These are phyloP conservation scores for Termitomyces bulborhizus DNA, from an alignment of 768 basidiomycete genomes.

Conservation along the genomic window DNA sequence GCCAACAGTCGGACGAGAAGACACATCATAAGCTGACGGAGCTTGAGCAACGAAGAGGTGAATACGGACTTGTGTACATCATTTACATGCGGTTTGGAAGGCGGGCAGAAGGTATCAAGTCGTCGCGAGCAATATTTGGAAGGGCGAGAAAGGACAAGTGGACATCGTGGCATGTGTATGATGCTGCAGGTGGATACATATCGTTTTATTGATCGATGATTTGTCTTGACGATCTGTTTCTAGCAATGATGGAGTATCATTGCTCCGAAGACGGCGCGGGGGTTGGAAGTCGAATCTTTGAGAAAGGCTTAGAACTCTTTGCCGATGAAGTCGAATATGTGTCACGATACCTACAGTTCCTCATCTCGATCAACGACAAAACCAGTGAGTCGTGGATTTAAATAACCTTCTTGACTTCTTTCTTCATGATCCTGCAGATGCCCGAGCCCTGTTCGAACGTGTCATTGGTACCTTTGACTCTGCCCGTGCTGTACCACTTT, in stretches of 20 bases:
- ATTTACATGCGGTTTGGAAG: slow-evolving; percentile 93
- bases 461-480: slow-evolving; percentile 73
- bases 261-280: slow-evolving; percentile 61
- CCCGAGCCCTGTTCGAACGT: slow-evolving; percentile 91
- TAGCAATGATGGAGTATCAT: slow-evolving; percentile 95
- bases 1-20: slow-evolving; percentile 48
- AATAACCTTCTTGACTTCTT: background rate
- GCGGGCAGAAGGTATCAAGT: slow-evolving; percentile 81
- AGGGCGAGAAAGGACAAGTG: slow-evolving; percentile 73
- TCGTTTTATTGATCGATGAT: background rate
- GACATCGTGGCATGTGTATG: slow-evolving; percentile 89
- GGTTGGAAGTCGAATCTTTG: slow-evolving; percentile 88
- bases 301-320: slow-evolving; percentile 84
- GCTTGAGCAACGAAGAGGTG: slow-evolving; percentile 50
- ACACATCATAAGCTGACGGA: slow-evolving; percentile 48
- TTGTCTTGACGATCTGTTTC: background rate
- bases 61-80: slow-evolving; percentile 75
- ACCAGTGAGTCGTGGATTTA: slow-evolving; percentile 58
- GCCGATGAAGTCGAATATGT: slow-evolving; percentile 82
- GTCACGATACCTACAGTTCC: slow-evolving; percentile 83
- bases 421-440: slow-evolving; percentile 49
- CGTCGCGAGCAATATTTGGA: slow-evolving; percentile 70
- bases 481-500: slow-evolving; percentile 77
- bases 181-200: slow-evolving; percentile 69
- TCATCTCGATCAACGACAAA: slow-evolving; percentile 92